Conservation (phyloP, 148 eudicot genomes). For the Camellia granthamiana region DNA sequence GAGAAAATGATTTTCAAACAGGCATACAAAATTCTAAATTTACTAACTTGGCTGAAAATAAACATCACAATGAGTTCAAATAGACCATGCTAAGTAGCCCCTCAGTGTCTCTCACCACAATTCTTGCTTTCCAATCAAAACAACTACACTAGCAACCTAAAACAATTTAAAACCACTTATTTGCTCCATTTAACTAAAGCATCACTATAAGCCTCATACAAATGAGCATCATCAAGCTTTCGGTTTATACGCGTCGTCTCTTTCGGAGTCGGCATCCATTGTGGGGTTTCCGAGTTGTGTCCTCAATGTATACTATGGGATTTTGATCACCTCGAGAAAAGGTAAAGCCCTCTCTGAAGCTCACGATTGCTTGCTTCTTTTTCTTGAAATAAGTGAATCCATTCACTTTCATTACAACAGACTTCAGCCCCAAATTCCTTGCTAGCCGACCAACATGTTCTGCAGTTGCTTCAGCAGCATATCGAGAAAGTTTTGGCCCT, state of each 20-base stretch:
- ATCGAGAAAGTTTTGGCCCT: constrained; percentile 56
- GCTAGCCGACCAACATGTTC: constrained; percentile 78
- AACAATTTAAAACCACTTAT: background rate
- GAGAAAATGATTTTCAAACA: too few relatives aligned
- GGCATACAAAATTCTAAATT: too few relatives aligned
- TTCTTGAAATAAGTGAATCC: constrained; percentile 80
- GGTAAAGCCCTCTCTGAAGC: constrained; percentile 81
- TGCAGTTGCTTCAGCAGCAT: constrained; percentile 82
- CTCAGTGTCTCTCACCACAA: background rate
- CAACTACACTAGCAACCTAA: background rate
- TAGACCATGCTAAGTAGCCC: background rate
- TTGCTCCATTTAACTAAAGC: background rate
- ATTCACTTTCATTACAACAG: constrained; percentile 80
- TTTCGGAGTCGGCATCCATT: constrained; percentile 88
- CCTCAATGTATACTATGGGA: constrained; percentile 76
- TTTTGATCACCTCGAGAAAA: constrained; percentile 47
- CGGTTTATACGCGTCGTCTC: constrained; percentile 47
- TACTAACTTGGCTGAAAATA: background rate
- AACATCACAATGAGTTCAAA: background rate
- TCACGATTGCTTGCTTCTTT: constrained; percentile 73
- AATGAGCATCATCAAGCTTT: background rate
- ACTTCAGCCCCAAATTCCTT: constrained; percentile 55
- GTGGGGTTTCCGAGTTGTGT: constrained; percentile 82
- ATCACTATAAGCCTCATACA: constrained; percentile 12
- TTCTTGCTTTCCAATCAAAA: background rate